Evolutionary conservation across 768 basidiomycete species (phyloP).

Genomic region (Gelatoporia subvermispora): DNA sequence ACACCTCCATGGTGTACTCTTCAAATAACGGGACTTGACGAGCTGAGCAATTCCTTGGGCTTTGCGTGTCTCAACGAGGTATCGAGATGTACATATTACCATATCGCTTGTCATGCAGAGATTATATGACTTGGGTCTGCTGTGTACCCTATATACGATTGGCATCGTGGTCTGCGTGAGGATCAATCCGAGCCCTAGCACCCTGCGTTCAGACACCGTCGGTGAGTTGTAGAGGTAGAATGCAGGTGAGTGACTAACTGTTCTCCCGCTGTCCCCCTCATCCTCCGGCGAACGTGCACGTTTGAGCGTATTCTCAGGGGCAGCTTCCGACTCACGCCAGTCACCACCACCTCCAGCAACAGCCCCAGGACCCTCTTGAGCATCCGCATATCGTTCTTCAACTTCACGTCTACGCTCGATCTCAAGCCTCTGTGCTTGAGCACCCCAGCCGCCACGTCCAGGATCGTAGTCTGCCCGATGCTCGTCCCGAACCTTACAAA

Average conservation of each 20-base stretch:
- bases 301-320: constrained; percentile 46
- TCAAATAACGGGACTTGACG: too few species aligned
- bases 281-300: constrained; percentile 76
- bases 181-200: constrained; percentile 49
- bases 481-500: constrained; percentile 72
- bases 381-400: constrained; percentile 83
- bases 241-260: constrained; percentile 36
- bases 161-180: constrained; percentile 64
- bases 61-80: too few species aligned
- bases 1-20: too few species aligned
- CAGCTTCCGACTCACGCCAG: constrained; percentile 66
- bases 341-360: constrained; percentile 83
- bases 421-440: constrained; percentile 72
- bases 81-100: too few species aligned
- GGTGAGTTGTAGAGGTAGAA: constrained; percentile 8
- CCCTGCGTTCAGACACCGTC: constrained; percentile 32
- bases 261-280: constrained; percentile 54
- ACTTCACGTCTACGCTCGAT: constrained; percentile 74
- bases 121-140: too few species aligned
- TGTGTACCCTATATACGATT: constrained; percentile 52
- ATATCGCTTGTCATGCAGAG: too few species aligned
- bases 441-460: constrained; percentile 93
- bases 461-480: constrained; percentile 96
- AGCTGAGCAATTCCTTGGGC: too few species aligned
- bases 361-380: constrained; percentile 71